Conservation (phyloP, 805 yeast species). For the Hanseniaspora nectarophila region DNA sequence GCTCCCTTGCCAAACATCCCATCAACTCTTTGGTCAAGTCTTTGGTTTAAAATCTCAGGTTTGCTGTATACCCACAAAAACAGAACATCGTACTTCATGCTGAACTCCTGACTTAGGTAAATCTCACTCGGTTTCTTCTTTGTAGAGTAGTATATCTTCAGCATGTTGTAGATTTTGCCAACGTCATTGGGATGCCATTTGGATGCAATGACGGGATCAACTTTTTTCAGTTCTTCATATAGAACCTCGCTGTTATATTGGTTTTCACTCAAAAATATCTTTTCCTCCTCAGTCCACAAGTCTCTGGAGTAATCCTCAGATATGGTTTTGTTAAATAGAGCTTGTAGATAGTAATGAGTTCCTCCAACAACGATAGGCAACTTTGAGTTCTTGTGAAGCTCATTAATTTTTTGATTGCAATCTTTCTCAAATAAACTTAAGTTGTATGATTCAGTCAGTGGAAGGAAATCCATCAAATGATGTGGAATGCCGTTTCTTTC, state of each 20-base stretch:
- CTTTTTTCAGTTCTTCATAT: slow-evolving; percentile 35
- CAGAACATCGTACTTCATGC: slow-evolving; percentile 48
- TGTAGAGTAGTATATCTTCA: slow-evolving; percentile 64
- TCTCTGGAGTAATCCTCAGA: slow-evolving; percentile 23
- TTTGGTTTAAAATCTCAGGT: slow-evolving; percentile 39
- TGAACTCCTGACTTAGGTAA: slow-evolving; percentile 51
- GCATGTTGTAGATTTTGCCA: slow-evolving; percentile 63
- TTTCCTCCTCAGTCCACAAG: slow-evolving; percentile 28
- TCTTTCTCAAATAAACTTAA: slow-evolving; percentile 69
- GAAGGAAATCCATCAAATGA: slow-evolving; percentile 75
- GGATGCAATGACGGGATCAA: slow-evolving; percentile 61
- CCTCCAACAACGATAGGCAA: slow-evolving; percentile 89
- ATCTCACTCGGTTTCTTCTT: slow-evolving; percentile 59
- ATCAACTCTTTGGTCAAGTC: slow-evolving; percentile 75
- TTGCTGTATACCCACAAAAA: slow-evolving; percentile 76
- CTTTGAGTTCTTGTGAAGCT: slow-evolving; percentile 55
- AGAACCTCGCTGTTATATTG: slow-evolving; percentile 22
- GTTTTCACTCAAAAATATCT: slow-evolving; percentile 18
- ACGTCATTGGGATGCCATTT: slow-evolving; percentile 89
- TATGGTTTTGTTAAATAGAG: slow-evolving; percentile 56
- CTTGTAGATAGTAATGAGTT: slow-evolving; percentile 84
- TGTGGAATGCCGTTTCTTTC: slow-evolving; percentile 71
- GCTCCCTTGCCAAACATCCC: slow-evolving; percentile 67
- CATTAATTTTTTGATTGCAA: slow-evolving; percentile 49
- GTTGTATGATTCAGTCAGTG: slow-evolving; percentile 70